A percentile compares a stretch with the other conserved stretches of the same genome.
Evolutionary conservation across 352 stramenopile genomes (phyloP).

Genomic region (Halophytophthora polymorphica): DNA sequence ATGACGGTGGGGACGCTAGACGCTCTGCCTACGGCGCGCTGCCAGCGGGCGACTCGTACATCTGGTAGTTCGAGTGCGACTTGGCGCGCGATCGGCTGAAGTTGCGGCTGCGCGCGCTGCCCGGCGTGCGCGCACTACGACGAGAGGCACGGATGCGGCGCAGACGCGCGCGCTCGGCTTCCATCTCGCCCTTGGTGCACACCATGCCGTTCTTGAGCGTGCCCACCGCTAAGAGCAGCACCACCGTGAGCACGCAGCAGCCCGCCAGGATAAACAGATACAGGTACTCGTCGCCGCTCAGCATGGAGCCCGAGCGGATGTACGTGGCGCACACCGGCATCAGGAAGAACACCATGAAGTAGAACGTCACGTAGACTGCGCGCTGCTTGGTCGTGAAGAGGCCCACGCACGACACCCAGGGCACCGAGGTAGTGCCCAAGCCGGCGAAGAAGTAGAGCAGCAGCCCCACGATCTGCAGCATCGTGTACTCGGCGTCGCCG

Average conservation of each 20-base stretch:
- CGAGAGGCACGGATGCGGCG: constrained; percentile 49
- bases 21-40: constrained; percentile 36
- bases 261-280: constrained; percentile 56
- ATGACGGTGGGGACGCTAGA: neutral
- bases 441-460: constrained; percentile 80
- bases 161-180: constrained; percentile 44
- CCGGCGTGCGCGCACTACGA: constrained; percentile 53
- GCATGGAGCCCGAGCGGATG: constrained; percentile 33
- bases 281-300: constrained; percentile 40
- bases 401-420: constrained; percentile 70
- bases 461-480: constrained; percentile 67
- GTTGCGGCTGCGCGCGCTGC: constrained; percentile 56
- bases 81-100: constrained; percentile 61
- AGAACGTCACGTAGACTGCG: constrained; percentile 55
- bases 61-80: constrained; percentile 70
- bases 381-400: constrained; percentile 69
- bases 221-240: constrained; percentile 49
- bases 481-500: constrained; percentile 52
- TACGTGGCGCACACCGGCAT: constrained; percentile 44
- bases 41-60: constrained; percentile 58
- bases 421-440: constrained; percentile 65
- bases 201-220: constrained; percentile 69
- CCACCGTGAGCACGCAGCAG: constrained; percentile 37
- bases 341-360: constrained; percentile 79
- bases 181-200: constrained; percentile 61